Conservation (phyloP, 1,284 basidiomycete genomes). For the Pseudozyma tsukubaensis region DNA sequence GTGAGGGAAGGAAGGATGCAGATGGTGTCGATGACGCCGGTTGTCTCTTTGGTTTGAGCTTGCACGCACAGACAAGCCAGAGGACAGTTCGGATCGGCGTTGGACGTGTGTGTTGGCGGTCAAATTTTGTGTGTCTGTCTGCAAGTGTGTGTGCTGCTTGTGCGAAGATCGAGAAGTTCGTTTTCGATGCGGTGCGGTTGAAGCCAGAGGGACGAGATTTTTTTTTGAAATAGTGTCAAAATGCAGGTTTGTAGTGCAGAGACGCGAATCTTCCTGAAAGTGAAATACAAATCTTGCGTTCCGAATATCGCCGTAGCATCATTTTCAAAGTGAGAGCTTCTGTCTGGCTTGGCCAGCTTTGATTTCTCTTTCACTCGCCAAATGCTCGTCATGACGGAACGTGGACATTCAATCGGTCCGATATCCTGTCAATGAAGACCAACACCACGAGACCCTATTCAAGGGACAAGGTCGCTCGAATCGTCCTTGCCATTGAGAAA, state of each 20-base stretch:
- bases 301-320: conserved; percentile 31
- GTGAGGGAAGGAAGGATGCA: conserved; percentile 4
- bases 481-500: no score
- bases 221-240: neutral
- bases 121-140: neutral
- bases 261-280: conserved; percentile 8
- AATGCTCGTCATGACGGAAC: no score
- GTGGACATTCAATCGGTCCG: no score
- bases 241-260: conserved; percentile 12
- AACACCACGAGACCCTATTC: no score
- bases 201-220: no score
- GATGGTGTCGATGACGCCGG: conserved; percentile 7
- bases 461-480: no score
- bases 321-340: neutral
- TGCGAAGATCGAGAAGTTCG: conserved; percentile 1
- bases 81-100: no score
- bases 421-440: no score
- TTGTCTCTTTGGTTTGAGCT: no score
- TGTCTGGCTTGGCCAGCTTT: no score
- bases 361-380: no score
- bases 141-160: conserved; percentile 4
- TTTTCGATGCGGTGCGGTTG: neutral
- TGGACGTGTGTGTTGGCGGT: conserved; percentile 3
- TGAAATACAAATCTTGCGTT: conserved; percentile 12
- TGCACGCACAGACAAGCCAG: no score